phyloP scores from a whole-genome alignment of 2,329 filamentous ascomycete genomes.

The Xylaria hypoxylon region DNA sequence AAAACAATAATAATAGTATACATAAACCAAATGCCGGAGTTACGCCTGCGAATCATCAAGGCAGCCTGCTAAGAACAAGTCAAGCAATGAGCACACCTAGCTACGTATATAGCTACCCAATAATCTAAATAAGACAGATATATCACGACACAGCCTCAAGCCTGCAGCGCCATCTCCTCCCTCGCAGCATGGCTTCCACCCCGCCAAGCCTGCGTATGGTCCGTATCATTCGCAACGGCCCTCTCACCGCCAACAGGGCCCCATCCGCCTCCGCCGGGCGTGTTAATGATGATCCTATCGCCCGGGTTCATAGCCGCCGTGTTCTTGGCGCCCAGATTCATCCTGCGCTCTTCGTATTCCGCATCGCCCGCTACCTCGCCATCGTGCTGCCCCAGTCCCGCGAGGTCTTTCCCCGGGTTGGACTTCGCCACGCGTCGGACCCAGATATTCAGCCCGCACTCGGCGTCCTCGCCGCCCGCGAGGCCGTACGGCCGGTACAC shows the following conservation, averaged over 20 bases:
- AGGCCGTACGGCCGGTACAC: constrained; percentile 84
- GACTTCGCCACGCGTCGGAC: constrained; percentile 75
- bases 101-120: too few relatives aligned
- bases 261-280: constrained; percentile 85
- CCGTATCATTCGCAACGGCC: constrained; percentile 60
- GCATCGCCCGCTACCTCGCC: constrained; percentile 50
- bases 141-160: constrained; percentile 29
- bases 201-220: constrained; percentile 66
- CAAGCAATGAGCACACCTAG: neutral
- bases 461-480: constrained; percentile 81
- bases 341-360: constrained; percentile 69
- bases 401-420: constrained; percentile 58
- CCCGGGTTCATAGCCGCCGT: constrained; percentile 80
- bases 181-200: constrained; percentile 68
- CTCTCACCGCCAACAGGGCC: constrained; percentile 70
- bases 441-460: constrained; percentile 89
- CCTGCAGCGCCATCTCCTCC: constrained; percentile 70
- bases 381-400: constrained; percentile 33
- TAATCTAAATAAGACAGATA: neutral
- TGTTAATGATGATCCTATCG: constrained; percentile 81
- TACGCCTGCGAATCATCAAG: neutral
- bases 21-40: neutral
- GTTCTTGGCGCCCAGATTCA: constrained; percentile 84
- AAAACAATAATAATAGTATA: neutral
- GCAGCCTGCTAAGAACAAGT: neutral